Evolutionary conservation across 805 yeast species (phyloP).

Genomic region (Lipomyces kockii): DNA sequence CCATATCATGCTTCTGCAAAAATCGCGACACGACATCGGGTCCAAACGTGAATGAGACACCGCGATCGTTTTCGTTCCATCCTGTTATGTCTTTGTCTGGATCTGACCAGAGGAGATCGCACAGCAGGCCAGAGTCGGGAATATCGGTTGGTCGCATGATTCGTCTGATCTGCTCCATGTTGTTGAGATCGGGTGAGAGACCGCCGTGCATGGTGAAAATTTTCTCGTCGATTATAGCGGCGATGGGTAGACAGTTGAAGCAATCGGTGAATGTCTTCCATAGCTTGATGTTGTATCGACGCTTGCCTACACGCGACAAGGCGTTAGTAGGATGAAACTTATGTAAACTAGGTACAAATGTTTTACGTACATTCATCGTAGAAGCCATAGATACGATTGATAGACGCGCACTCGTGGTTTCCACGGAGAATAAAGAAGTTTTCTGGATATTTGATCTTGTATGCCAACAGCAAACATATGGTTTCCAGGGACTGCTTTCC

Average conservation of each 20-base stretch:
- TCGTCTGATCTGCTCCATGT: conserved; percentile 98
- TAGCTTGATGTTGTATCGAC: conserved; percentile 96
- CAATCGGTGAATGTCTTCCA: conserved; percentile 99
- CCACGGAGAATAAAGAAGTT: conserved; percentile 96
- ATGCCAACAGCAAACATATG: conserved; percentile 88
- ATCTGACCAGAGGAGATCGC: conserved; percentile 97
- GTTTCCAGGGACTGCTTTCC: conserved; percentile 98
- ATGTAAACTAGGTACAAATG: neutral
- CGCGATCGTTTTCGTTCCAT: conserved; percentile 99
- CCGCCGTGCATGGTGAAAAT: conserved; percentile 99
- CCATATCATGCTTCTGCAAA: conserved; percentile 96
- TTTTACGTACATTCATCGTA: conserved; percentile 81
- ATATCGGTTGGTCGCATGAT: conserved; percentile 99
- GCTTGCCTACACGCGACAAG: conserved; percentile 53
- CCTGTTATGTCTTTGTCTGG: conserved; percentile 98
- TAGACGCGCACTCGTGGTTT: conserved; percentile 97
- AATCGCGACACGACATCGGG: conserved; percentile 97
- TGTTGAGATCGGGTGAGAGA: conserved; percentile 91
- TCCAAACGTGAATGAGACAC: conserved; percentile 99
- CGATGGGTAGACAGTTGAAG: conserved; percentile 97
- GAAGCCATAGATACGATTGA: conserved; percentile 96
- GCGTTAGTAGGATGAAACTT: neutral
- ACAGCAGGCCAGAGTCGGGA: conserved; percentile 95
- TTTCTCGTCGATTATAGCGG: conserved; percentile 97
- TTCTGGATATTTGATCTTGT: conserved; percentile 97